Base-by-base conservation (phyloP, 2,329 filamentous ascomycete genomes). In the Aspergillus novoparasiticus region DNA sequence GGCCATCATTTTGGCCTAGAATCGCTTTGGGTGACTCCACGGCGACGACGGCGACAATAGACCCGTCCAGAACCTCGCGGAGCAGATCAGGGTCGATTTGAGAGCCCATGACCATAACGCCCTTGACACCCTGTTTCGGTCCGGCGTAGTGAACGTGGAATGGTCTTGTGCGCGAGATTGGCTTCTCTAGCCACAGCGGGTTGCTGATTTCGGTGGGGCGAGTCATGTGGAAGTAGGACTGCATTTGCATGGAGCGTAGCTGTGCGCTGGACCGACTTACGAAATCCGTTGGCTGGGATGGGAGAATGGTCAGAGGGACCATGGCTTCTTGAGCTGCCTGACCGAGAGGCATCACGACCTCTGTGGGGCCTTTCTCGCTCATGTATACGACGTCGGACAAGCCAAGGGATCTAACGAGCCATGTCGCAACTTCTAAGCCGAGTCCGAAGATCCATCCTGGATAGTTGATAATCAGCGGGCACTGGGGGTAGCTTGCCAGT, bases 141-240 rank as follows among this genome's bases (percentile, higher is more conserved):
- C 80, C 81, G 16, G 79, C 75, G 68, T 86, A 88, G 43, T 76
- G 73, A 58, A 87, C 81, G 21, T 80, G 75, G 75, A 84, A 83
- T 0, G 85, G 83, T 11, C 76, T 74, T 23, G 77, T 73, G 12
- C 74, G 73, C 9, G 79, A 80, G 10, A 88, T 75, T 0, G 85
- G 79, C 4, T 75, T 75, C 4, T 77, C 69, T 28, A 76, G 75
- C 84, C 85, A 88, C 4, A 75, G 68, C 2, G 77, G 72, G 43
- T 71, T 73, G 34, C 62, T 68, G 26, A 72, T 50, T 45, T 70
- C 68, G 36, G 59, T 63, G 10, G 73, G 71, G 45, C 73, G 72
- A 21, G 73, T 72, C 69, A 75, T 68, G 69, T 89, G 87, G 71
- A 89, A 88, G 70, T 88, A 89, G 1, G 86, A 86, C 65, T 87